Percentiles rank a stretch among this genome's conserved stretches.
Evolutionary conservation across 305 asterid species (phyloP).

Genomic region (Andrographis paniculata): DNA sequence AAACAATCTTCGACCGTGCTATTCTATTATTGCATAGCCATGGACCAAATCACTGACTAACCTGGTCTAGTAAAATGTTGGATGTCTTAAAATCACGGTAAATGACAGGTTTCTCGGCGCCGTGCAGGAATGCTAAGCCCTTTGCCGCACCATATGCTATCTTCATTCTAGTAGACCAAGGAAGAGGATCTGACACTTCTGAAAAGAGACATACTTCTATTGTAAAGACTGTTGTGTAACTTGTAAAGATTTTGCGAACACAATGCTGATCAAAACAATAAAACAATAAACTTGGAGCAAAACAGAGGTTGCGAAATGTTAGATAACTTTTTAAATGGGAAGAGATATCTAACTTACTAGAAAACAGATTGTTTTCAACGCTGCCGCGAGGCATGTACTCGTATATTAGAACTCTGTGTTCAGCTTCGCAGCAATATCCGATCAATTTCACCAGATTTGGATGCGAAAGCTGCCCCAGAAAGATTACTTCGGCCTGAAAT

Average conservation of each 20-base stretch:
- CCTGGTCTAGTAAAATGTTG: constrained; percentile 73
- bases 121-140: constrained; percentile 88
- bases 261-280: constrained; percentile 15
- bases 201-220: constrained; percentile 18
- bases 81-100: constrained; percentile 93
- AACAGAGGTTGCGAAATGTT: background rate
- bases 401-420: constrained; percentile 66
- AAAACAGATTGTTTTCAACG: constrained; percentile 74
- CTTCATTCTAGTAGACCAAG: constrained; percentile 89
- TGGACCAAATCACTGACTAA: constrained; percentile 14
- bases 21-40: background rate
- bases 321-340: too few species aligned
- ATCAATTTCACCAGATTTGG: constrained; percentile 82
- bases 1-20: background rate
- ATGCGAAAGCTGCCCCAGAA: constrained; percentile 89
- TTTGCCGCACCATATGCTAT: constrained; percentile 84
- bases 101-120: constrained; percentile 87
- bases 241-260: background rate
- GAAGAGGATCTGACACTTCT: constrained; percentile 91
- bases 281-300: background rate
- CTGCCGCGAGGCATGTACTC: constrained; percentile 87
- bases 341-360: constrained; percentile 39
- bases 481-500: constrained; percentile 78
- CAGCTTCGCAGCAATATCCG: constrained; percentile 83
- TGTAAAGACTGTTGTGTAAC: background rate